Percentiles rank a stretch among this genome's conserved stretches.
These are phyloP conservation scores for Cyamopsis tetragonoloba DNA, from an alignment of 306 rosid species.

Conservation along the genomic window DNA sequence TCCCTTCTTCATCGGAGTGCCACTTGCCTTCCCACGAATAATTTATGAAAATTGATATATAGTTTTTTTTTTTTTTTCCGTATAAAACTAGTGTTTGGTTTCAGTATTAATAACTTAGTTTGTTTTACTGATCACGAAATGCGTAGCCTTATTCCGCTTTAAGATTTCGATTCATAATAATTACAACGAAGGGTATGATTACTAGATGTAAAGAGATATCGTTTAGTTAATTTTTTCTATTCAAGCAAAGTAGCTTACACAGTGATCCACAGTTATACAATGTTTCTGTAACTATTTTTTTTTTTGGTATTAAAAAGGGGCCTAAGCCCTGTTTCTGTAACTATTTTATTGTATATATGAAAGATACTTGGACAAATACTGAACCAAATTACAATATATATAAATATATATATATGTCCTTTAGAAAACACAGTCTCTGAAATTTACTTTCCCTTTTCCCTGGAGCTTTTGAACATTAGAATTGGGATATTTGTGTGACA, in stretches of 20 bases:
- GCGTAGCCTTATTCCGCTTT: neutral
- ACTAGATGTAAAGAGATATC: neutral
- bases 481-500: neutral
- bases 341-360: no score
- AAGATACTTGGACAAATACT: no score
- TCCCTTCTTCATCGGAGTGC: neutral
- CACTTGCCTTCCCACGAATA: neutral
- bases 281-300: no score
- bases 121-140: neutral
- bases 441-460: neutral
- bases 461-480: neutral
- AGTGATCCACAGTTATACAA: neutral
- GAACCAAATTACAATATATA: neutral
- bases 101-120: neutral
- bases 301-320: no score
- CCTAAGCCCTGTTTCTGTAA: no score
- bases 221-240: neutral
- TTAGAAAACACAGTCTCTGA: no score
- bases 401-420: no score
- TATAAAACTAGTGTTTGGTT: neutral
- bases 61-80: no score
- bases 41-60: no score
- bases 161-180: neutral
- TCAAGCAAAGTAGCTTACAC: neutral
- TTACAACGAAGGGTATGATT: no score